Evolutionary conservation across 495 filamentous ascomycete species (phyloP).

Genomic region (Bacidia gigantensis): DNA sequence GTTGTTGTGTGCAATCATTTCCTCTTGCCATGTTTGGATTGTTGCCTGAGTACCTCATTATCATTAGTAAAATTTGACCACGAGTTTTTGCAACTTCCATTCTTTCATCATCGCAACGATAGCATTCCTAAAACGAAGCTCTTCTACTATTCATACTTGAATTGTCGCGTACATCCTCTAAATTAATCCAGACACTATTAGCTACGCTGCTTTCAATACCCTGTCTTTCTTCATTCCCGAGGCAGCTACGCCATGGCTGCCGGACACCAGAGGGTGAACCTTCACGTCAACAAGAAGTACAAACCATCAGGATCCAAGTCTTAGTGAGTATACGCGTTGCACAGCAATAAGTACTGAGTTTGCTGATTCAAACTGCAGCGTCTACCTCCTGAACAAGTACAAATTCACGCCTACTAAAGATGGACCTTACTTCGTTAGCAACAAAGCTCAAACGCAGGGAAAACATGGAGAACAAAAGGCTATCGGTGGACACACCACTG

Average conservation of each 20-base stretch:
- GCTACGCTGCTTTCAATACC: too few species aligned
- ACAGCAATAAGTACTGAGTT: background rate
- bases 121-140: too few species aligned
- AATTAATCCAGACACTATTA: too few species aligned
- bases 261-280: constrained; percentile 31
- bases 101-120: too few species aligned
- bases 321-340: constrained; percentile 28
- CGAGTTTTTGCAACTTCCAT: too few species aligned
- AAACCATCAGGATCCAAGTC: constrained; percentile 54
- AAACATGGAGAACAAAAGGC: constrained; percentile 29
- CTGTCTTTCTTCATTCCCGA: too few species aligned
- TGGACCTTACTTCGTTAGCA: constrained; percentile 48
- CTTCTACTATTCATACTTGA: too few species aligned
- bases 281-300: constrained; percentile 50
- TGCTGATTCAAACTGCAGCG: constrained; percentile 14
- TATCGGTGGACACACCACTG: constrained; percentile 33
- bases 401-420: constrained; percentile 53
- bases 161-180: too few species aligned
- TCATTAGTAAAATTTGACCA: too few species aligned
- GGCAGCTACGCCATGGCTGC: constrained; percentile 28
- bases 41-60: too few species aligned
- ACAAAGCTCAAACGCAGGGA: constrained; percentile 32
- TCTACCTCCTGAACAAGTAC: constrained; percentile 55
- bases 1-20: too few species aligned
- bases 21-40: too few species aligned